A percentile compares a stretch with the other conserved stretches of the same genome.
phyloP scores from a whole-genome alignment of 129 eudicot genomes.

The Lonicera japonica region DNA sequence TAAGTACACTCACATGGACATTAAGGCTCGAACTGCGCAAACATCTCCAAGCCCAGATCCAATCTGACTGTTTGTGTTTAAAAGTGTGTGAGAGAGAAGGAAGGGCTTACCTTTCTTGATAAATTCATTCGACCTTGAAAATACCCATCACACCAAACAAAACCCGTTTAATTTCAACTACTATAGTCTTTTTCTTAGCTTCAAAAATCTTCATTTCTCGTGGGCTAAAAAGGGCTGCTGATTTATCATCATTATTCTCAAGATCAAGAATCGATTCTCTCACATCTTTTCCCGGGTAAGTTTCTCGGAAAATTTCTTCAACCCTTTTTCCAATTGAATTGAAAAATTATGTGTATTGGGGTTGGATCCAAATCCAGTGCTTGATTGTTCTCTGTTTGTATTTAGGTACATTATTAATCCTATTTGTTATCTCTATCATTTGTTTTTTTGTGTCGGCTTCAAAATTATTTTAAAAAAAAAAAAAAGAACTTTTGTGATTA shows the following conservation, averaged over 20 bases:
- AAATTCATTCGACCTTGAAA: constrained; percentile 11
- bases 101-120: constrained; percentile 1
- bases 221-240: background rate
- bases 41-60: constrained; percentile 10
- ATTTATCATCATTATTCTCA: background rate
- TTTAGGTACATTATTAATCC: no score
- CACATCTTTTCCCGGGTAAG: constrained; percentile 3
- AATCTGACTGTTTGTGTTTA: background rate
- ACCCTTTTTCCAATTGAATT: no score
- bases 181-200: background rate
- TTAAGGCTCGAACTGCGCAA: constrained; percentile 16
- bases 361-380: no score
- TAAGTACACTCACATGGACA: constrained; percentile 11
- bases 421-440: no score
- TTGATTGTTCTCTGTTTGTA: no score
- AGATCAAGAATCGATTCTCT: background rate
- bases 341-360: no score
- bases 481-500: no score
- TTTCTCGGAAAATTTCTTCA: background rate
- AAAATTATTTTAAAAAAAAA: no score
- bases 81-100: background rate
- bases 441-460: no score
- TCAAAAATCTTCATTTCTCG: background rate
- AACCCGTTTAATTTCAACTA: background rate
- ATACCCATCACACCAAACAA: constrained; percentile 11